Evolutionary conservation across 2,329 filamentous ascomycete species (phyloP).

Genomic region (Diaporthe ampelina): DNA sequence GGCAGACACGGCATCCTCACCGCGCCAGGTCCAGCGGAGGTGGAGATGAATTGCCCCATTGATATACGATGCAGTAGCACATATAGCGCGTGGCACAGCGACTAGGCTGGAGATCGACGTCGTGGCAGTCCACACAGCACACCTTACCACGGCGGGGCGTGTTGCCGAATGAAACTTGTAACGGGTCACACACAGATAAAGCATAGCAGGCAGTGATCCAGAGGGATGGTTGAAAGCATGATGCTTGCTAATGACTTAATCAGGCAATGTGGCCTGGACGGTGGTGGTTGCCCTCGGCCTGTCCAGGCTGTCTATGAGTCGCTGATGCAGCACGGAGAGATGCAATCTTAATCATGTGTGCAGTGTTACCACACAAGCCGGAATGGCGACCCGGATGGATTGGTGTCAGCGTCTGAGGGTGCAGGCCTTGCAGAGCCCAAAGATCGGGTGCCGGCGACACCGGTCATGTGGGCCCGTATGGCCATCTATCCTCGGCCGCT

Average conservation of each 20-base stretch:
- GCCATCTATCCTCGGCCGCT: conserved; percentile 19
- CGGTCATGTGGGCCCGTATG: conserved; percentile 3
- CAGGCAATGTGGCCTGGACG: background rate
- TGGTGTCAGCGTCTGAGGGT: background rate
- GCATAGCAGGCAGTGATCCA: background rate
- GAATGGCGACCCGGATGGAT: conserved; percentile 8
- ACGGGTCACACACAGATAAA: background rate
- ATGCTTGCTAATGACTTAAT: background rate
- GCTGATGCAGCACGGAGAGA: background rate
- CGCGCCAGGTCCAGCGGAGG: background rate
- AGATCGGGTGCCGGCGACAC: conserved; percentile 18
- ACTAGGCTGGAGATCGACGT: background rate
- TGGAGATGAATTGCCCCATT: conserved; percentile 24
- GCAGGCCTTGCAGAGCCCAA: background rate
- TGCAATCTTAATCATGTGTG: background rate
- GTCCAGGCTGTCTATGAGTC: too few relatives aligned
- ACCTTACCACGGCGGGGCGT: background rate
- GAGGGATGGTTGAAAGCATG: background rate
- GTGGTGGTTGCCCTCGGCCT: background rate
- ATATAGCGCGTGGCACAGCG: background rate
- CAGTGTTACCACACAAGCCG: conserved; percentile 7
- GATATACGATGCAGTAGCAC: conserved; percentile 1
- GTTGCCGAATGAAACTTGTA: conserved; percentile 17
- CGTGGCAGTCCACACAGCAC: conserved; percentile 7
- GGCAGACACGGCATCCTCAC: conserved; percentile 21